Percentiles rank a stretch among this genome's conserved stretches.
Evolutionary conservation across 805 yeast genomes (phyloP).

Genomic region (Suhomyces xylopsoci): DNA sequence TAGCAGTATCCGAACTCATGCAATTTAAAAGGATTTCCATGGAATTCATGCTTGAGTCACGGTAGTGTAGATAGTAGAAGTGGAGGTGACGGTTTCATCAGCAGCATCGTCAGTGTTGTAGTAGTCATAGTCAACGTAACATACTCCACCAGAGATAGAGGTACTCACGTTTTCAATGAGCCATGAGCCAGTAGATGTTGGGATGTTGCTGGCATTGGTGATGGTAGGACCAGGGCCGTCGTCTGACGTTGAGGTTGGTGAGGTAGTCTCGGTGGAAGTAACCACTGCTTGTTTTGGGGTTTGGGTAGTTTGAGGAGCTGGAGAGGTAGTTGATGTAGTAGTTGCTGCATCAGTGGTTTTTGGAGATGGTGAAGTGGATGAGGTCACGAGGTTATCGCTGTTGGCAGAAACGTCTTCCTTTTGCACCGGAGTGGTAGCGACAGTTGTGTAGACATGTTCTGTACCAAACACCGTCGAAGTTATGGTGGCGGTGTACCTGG

Average conservation of each 20-base stretch:
- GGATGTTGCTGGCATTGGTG: constrained; percentile 20
- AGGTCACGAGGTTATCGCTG: constrained; percentile 7
- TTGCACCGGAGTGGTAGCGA: constrained; percentile 29
- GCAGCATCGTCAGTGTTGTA: constrained; percentile 19
- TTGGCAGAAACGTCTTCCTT: constrained; percentile 11
- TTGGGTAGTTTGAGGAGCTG: constrained; percentile 4
- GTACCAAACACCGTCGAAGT: constrained; percentile 41
- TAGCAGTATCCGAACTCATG: background rate
- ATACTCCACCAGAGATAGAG: constrained; percentile 26
- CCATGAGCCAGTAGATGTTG: constrained; percentile 27
- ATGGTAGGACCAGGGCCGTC: constrained; percentile 23
- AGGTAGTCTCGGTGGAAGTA: constrained; percentile 11
- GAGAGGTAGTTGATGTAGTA: constrained; percentile 11
- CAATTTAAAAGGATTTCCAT: background rate
- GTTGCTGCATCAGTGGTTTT: constrained; percentile 6
- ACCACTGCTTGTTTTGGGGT: constrained; percentile 8
- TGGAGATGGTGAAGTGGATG: constrained; percentile 5
- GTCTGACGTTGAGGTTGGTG: constrained; percentile 15
- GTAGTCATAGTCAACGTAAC: constrained; percentile 38
- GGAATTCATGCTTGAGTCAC: constrained; percentile 21
- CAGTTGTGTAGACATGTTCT: constrained; percentile 35
- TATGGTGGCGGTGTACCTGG: constrained; percentile 43
- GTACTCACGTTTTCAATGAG: constrained; percentile 34
- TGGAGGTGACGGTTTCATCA: constrained; percentile 33
- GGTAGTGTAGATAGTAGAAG: constrained; percentile 34